Percentiles rank a stretch among this genome's conserved stretches.
Evolutionary conservation across 257 asterid genomes (phyloP).

Genomic region (Cordia subcordata): DNA sequence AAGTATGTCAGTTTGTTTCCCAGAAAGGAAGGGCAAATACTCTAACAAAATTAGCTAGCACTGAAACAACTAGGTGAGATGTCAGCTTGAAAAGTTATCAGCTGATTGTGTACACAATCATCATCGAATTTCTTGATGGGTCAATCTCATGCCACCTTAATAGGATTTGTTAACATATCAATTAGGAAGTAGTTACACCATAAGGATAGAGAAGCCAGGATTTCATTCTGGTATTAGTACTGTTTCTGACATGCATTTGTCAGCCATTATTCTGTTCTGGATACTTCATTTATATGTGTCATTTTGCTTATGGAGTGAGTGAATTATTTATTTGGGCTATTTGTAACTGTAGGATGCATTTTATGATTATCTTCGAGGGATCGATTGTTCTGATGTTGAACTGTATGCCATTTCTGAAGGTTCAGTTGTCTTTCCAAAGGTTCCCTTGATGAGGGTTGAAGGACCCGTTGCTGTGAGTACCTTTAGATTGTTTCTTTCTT

Average conservation of each 20-base stretch:
- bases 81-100: too few species aligned
- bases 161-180: too few species aligned
- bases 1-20: background rate
- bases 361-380: slow-evolving; percentile 71
- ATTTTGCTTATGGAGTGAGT: slow-evolving; percentile 1
- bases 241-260: too few species aligned
- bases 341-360: slow-evolving; percentile 58
- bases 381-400: slow-evolving; percentile 88
- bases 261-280: background rate
- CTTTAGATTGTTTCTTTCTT: slow-evolving; percentile 12
- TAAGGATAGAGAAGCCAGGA: too few species aligned
- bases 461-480: slow-evolving; percentile 93
- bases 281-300: background rate
- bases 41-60: too few species aligned
- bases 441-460: slow-evolving; percentile 93
- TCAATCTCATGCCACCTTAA: too few species aligned
- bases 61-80: too few species aligned
- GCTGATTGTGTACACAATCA: too few species aligned
- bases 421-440: slow-evolving; percentile 87
- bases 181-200: too few species aligned
- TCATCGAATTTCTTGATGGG: too few species aligned
- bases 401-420: slow-evolving; percentile 93
- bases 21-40: too few species aligned
- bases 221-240: too few species aligned
- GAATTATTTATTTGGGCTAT: slow-evolving; percentile 8